Percentiles rank a stretch among this genome's conserved stretches.
These are phyloP conservation scores for Cyclocybe aegerita DNA, from an alignment of 768 basidiomycete genomes.

Conservation along the genomic window DNA sequence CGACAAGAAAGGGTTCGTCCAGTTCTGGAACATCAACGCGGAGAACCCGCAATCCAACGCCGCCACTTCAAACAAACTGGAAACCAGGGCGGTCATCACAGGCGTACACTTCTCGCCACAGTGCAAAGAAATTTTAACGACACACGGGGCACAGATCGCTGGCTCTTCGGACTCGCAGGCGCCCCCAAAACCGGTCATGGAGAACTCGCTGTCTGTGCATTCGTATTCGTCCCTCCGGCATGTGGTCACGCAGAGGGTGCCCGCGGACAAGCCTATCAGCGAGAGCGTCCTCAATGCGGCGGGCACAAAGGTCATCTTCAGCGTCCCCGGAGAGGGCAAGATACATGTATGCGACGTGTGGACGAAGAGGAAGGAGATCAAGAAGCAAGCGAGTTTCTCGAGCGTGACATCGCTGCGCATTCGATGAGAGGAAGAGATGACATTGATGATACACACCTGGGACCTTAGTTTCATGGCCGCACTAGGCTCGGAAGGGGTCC, in stretches of 20 bases:
- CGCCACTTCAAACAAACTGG: constrained; percentile 41
- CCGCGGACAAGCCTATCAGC: constrained; percentile 53
- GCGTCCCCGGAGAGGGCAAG: constrained; percentile 24
- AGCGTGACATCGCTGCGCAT: constrained; percentile 18
- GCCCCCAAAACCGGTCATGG: constrained; percentile 19
- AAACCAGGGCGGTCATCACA: constrained; percentile 60
- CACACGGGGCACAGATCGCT: constrained; percentile 48
- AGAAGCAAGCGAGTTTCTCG: constrained; percentile 31
- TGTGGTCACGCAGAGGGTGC: constrained; percentile 37
- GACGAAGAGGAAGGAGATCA: constrained; percentile 27
- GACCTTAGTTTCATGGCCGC: no score
- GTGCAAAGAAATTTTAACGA: constrained; percentile 82
- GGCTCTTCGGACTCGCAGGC: constrained; percentile 4
- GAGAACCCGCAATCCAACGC: constrained; percentile 31
- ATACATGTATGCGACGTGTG: constrained; percentile 29
- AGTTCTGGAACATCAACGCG: constrained; percentile 45
- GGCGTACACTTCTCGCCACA: constrained; percentile 76
- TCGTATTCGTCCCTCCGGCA: constrained; percentile 62
- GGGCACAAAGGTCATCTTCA: constrained; percentile 25
- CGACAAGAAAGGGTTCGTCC: constrained; percentile 44
- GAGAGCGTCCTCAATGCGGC: constrained; percentile 46
- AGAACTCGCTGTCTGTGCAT: constrained; percentile 47
- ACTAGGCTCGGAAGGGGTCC: no score
- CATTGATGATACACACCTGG: no score
- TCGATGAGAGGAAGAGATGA: constrained; percentile 8